Base-by-base conservation (phyloP, 1,284 basidiomycete species). In the Cryptococcus hybrid region DNA sequence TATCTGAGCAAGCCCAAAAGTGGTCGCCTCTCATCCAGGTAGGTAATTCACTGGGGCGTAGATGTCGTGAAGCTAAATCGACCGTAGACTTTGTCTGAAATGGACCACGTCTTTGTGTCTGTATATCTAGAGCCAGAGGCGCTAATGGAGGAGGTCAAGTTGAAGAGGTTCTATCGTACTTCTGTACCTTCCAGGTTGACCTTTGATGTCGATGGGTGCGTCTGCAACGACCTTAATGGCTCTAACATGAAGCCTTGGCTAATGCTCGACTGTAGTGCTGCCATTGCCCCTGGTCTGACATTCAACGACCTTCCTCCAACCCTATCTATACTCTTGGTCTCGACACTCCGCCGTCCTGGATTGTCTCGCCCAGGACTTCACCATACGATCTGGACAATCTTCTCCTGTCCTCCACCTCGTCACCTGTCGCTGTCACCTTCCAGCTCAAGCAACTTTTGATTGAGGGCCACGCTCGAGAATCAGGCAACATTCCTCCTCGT, bases 321-420 rank as follows among this genome's bases (percentile, higher is more conserved):
- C 81, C 18, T 18, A 18, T 18, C 92, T 0, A 95, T 64, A 99
- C 95, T 0, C 83, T 99, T 7, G 86, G 86, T 2, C 87, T 97
- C 83, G 92, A 98, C 56, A 87, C 92, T 1, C 90, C 90, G 2
- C 83, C 86, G 1, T 85, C 93, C 0, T 98, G 95, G 93, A 84
- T 98, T 15, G 90, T 93, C 12, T 88, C 92, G 50, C 93, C 95
- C 0, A 84, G 85, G 24, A 86, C 92, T 69, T 90, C 93, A 0
- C 81, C 89, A 0, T 91, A 96, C 64, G 95, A 99, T 74, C 85
- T 99, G 30, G 96, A 99, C 80, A 99, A 99, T 71, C 89, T 99
- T 56, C 88, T 93, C 45, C 84, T 98, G 6, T 82, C 83, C 35
- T 84, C 89, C 51, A 80, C 82, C 13, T 59, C 61, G 49, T 61